Conservation (phyloP, 805 yeast genomes). For the Barnettozyma wickerhamii region DNA sequence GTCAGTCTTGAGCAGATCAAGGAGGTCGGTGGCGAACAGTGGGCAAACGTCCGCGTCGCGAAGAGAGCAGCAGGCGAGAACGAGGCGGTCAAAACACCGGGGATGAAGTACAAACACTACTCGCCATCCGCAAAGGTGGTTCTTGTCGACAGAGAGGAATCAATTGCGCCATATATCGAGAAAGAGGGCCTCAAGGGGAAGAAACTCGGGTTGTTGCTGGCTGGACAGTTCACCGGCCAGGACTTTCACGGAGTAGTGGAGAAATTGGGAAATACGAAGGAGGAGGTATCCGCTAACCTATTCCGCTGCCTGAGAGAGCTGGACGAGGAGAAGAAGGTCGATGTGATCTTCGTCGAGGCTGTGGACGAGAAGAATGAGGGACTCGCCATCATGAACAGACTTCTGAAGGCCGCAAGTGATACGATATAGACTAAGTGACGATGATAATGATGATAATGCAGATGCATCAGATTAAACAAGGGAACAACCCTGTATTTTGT, state of each 20-base stretch:
- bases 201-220: slow-evolving; percentile 50
- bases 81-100: slow-evolving; percentile 87
- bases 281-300: slow-evolving; percentile 68
- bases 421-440: slow-evolving; percentile 30
- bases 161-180: slow-evolving; percentile 26
- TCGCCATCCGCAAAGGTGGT: slow-evolving; percentile 86
- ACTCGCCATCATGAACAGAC: slow-evolving; percentile 89
- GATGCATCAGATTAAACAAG: too few species aligned
- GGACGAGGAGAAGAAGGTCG: slow-evolving; percentile 59
- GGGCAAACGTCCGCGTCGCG: slow-evolving; percentile 64
- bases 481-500: too few species aligned
- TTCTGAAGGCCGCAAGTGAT: slow-evolving; percentile 75
- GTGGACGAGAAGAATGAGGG: slow-evolving; percentile 76
- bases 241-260: slow-evolving; percentile 22
- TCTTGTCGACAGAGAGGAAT: slow-evolving; percentile 44
- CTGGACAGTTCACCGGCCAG: slow-evolving; percentile 25
- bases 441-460: too few species aligned
- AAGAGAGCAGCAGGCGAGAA: slow-evolving; percentile 57
- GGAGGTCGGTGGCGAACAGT: slow-evolving; percentile 57
- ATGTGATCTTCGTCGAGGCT: slow-evolving; percentile 80
- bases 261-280: slow-evolving; percentile 39
- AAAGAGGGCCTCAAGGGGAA: slow-evolving; percentile 20
- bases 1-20: slow-evolving; percentile 73
- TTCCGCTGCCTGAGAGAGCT: slow-evolving; percentile 71
- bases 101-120: slow-evolving; percentile 96